Conservation (phyloP, 495 filamentous ascomycete species). For the Hypoxylon intermedium region DNA sequence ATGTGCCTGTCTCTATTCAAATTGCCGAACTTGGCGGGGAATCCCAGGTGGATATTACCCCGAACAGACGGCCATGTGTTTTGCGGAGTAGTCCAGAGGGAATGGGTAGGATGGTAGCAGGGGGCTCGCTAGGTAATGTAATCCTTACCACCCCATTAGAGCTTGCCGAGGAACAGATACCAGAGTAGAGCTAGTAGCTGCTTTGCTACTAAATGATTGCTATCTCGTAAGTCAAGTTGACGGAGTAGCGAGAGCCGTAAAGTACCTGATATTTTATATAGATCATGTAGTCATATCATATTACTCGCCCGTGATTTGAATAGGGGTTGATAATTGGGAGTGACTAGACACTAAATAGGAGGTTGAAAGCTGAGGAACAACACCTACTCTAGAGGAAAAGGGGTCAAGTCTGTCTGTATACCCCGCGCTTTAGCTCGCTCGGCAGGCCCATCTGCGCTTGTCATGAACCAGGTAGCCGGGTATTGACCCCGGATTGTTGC, state of each 20-base stretch:
- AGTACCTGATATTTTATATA: too few species aligned
- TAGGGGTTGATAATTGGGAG: too few species aligned
- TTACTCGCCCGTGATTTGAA: too few species aligned
- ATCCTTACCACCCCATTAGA: constrained; percentile 14
- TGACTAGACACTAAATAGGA: too few species aligned
- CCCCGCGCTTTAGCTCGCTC: constrained; percentile 17
- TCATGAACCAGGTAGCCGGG: constrained; percentile 31
- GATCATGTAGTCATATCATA: too few species aligned
- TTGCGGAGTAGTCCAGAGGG: constrained; percentile 23
- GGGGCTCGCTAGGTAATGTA: constrained; percentile 15
- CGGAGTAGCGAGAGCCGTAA: too few species aligned
- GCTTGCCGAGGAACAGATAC: neutral
- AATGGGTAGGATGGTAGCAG: neutral
- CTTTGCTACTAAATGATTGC: too few species aligned
- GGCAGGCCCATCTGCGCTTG: constrained; percentile 7
- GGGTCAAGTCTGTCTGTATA: constrained; percentile 7
- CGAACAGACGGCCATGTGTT: constrained; percentile 16
- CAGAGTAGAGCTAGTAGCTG: too few species aligned
- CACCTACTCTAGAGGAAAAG: constrained; percentile 4
- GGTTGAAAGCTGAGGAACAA: neutral
- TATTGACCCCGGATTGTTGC: constrained; percentile 11
- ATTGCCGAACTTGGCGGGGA: constrained; percentile 40
- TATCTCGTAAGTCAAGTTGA: too few species aligned
- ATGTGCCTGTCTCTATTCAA: constrained; percentile 16
- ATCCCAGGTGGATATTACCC: constrained; percentile 29